A percentile compares a stretch with the other conserved stretches of the same genome.
Conservation (phyloP, 2,329 filamentous ascomycete genomes). For the Hypoxylon sp. region DNA sequence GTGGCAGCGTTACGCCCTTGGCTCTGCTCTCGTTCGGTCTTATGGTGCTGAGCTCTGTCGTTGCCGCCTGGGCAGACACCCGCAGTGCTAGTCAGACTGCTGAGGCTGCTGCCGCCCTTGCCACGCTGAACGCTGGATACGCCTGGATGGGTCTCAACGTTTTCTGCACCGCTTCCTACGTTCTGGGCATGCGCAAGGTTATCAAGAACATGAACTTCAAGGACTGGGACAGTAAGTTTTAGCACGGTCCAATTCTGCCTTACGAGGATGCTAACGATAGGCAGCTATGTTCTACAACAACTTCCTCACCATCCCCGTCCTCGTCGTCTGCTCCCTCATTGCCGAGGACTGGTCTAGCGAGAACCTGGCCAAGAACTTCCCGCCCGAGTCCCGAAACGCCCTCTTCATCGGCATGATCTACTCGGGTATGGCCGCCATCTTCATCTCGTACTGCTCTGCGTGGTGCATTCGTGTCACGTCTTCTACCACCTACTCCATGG, state of each 20-base stretch:
- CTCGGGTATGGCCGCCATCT: slow-evolving; percentile 90
- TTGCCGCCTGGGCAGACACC: slow-evolving; percentile 97
- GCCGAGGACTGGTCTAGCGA: slow-evolving; percentile 90
- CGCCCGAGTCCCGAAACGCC: slow-evolving; percentile 76
- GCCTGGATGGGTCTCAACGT: slow-evolving; percentile 99
- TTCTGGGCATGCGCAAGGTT: slow-evolving; percentile 94
- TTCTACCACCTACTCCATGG: slow-evolving; percentile 98
- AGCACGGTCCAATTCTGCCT: not conserved
- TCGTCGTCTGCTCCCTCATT: slow-evolving; percentile 81
- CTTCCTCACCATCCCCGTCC: slow-evolving; percentile 91
- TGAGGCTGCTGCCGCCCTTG: slow-evolving; percentile 77
- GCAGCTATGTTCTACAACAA: slow-evolving; percentile 99
- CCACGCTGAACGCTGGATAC: slow-evolving; percentile 92
- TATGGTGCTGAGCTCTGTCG: slow-evolving; percentile 93
- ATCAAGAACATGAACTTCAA: slow-evolving; percentile 99
- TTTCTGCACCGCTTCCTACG: slow-evolving; percentile 88
- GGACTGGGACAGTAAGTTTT: slow-evolving; percentile 92
- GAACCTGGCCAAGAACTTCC: slow-evolving; percentile 90
- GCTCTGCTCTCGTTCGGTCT: slow-evolving; percentile 92
- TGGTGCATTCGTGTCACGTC: slow-evolving; percentile 99
- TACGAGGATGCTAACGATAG: slow-evolving; percentile 44
- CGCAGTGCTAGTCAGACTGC: slow-evolving; percentile 63
- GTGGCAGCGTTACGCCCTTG: slow-evolving; percentile 86
- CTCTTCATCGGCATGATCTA: slow-evolving; percentile 91
- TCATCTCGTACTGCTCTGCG: slow-evolving; percentile 99